phyloP scores from a whole-genome alignment of 306 rosid species.

The Cicer pinnatifidum region DNA sequence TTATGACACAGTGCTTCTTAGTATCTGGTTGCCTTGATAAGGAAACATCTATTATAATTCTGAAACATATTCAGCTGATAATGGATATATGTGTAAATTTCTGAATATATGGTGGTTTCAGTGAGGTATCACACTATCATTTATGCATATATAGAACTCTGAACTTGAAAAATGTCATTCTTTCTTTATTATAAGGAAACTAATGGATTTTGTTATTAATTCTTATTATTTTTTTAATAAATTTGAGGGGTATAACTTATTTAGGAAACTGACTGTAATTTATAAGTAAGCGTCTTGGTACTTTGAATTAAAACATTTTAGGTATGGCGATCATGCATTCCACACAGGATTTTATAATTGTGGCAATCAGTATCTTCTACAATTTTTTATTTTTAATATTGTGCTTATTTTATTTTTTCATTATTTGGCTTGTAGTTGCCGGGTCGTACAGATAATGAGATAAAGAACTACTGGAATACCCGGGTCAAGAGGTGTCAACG shows the following conservation, averaged over 20 bases:
- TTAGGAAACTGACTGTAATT: slow-evolving; percentile 24
- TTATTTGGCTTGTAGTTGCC: slow-evolving; percentile 69
- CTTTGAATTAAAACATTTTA: slow-evolving; percentile 23
- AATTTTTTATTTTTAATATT: slow-evolving; percentile 31
- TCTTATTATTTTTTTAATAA: background rate
- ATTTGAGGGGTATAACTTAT: slow-evolving; percentile 18
- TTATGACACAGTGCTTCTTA: background rate
- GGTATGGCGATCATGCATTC: slow-evolving; percentile 9
- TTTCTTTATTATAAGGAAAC: slow-evolving; percentile 32
- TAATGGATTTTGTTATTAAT: background rate
- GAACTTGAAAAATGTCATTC: slow-evolving; percentile 14
- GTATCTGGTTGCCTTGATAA: slow-evolving; percentile 18
- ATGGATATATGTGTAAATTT: slow-evolving; percentile 7
- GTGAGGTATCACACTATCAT: background rate
- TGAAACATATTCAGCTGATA: slow-evolving; percentile 25
- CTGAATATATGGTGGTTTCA: slow-evolving; percentile 8
- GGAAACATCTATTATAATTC: slow-evolving; percentile 3
- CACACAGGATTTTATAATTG: slow-evolving; percentile 22
- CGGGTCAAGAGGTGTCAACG: slow-evolving; percentile 89
- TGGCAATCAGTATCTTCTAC: slow-evolving; percentile 23
- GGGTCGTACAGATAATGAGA: slow-evolving; percentile 99
- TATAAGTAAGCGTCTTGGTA: background rate
- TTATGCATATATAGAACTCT: background rate
- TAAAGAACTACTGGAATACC: slow-evolving; percentile 99
- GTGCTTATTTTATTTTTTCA: slow-evolving; percentile 18